Percentiles rank a stretch among this genome's conserved stretches.
Evolutionary conservation across 2,329 filamentous ascomycete genomes (phyloP).

Genomic region (Xylaria sp.): DNA sequence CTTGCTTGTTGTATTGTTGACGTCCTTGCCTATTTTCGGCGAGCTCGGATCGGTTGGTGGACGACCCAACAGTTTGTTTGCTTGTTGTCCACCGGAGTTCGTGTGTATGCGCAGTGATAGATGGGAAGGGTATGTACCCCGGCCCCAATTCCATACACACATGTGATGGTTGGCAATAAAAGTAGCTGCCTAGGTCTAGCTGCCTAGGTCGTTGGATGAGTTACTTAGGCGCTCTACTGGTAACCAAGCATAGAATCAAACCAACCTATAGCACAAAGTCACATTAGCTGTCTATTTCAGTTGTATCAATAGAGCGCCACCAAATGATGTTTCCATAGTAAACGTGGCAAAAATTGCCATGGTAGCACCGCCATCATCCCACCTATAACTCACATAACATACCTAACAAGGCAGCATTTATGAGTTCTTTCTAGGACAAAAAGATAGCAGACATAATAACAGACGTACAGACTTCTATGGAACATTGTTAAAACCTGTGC

Average conservation of each 20-base stretch:
- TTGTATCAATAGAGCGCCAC: neutral
- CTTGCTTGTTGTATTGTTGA: no score
- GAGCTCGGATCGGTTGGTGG: neutral
- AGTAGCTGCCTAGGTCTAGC: no score
- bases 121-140: neutral
- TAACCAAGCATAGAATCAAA: neutral
- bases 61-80: neutral
- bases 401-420: no score
- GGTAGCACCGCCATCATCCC: neutral
- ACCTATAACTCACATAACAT: neutral
- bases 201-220: neutral
- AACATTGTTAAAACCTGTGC: no score
- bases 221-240: neutral
- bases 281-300: neutral
- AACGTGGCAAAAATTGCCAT: neutral
- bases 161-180: neutral
- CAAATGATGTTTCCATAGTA: neutral
- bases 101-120: neutral
- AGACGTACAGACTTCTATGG: no score
- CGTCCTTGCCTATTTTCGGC: conserved; percentile 3
- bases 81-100: neutral
- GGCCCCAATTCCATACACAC: no score
- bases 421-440: no score
- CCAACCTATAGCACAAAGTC: neutral
- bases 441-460: no score